A percentile compares a stretch with the other conserved stretches of the same genome.
phyloP scores from a whole-genome alignment of 164 flowering plant species.

The Tetracentron sinense region DNA sequence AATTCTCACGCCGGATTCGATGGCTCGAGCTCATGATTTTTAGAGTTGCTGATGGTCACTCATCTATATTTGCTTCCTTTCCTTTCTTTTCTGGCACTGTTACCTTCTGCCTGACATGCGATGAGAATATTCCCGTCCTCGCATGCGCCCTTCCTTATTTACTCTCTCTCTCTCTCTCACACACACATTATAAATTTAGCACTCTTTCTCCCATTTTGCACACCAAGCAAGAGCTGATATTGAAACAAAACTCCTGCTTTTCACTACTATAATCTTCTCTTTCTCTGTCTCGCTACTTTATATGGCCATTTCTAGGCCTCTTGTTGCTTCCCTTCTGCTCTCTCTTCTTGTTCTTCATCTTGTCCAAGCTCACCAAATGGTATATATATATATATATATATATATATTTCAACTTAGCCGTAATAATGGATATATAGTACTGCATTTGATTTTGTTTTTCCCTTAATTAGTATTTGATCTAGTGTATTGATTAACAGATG shows the following conservation, averaged over 20 bases:
- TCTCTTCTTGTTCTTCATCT: conserved; percentile 27
- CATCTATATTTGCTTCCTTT: no score
- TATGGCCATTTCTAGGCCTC: conserved; percentile 27
- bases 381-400: no score
- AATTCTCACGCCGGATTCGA: no score
- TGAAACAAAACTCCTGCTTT: neutral
- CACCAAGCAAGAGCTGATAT: neutral
- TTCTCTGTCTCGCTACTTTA: neutral
- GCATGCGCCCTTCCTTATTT: neutral
- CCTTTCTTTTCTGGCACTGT: neutral
- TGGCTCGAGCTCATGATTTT: no score
- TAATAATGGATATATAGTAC: no score
- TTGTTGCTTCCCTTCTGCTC: conserved; percentile 26
- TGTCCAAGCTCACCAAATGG: conserved; percentile 18
- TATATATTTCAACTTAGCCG: no score
- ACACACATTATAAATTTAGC: conserved; percentile 2
- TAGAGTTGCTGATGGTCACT: no score
- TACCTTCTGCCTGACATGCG: neutral
- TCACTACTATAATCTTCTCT: neutral
- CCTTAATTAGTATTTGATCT: neutral
- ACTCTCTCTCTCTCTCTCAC: neutral
- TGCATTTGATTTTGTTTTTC: neutral
- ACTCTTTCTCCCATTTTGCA: neutral
- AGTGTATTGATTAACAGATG: conserved; percentile 5
- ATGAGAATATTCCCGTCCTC: neutral